Percentiles rank a stretch among this genome's conserved stretches.
Conservation (phyloP, 1,284 basidiomycete genomes). For the Sutorius eximius region DNA sequence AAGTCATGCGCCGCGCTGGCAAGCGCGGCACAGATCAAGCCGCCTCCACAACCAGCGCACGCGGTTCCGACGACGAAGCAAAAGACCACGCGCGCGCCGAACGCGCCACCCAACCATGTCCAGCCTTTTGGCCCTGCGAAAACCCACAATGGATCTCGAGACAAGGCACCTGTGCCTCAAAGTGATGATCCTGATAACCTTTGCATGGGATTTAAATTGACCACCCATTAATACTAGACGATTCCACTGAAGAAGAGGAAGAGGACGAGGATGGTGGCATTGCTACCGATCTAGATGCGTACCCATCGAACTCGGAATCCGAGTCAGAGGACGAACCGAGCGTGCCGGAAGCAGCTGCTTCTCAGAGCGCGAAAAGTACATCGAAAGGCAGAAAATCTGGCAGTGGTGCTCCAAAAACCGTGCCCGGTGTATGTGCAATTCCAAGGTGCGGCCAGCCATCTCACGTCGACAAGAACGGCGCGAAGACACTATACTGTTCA, state of each 20-base stretch:
- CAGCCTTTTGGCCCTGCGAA: constrained; percentile 7
- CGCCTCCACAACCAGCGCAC: constrained; percentile 10
- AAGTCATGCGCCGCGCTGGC: constrained; percentile 34
- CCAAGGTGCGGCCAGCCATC: constrained; percentile 26
- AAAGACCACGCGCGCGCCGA: constrained; percentile 13
- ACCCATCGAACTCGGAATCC: constrained; percentile 33
- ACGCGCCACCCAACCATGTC: constrained; percentile 7
- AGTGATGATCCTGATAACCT: constrained; percentile 22
- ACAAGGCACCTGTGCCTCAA: constrained; percentile 20
- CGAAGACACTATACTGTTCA: constrained; percentile 34
- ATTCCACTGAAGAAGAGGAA: constrained; percentile 30
- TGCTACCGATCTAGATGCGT: constrained; percentile 34
- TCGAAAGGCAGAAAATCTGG: constrained; percentile 14
- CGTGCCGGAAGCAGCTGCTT: constrained; percentile 4
- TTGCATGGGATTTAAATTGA: constrained; percentile 13
- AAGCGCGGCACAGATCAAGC: constrained; percentile 15
- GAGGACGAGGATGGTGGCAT: constrained; percentile 17
- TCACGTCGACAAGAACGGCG: constrained; percentile 30
- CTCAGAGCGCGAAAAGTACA: constrained; percentile 13
- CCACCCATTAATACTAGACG: constrained; percentile 13
- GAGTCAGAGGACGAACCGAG: constrained; percentile 27
- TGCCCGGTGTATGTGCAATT: constrained; percentile 24
- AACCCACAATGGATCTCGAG: constrained; percentile 10
- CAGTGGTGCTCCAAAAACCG: constrained; percentile 1
- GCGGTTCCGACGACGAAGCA: constrained; percentile 19